A percentile compares a stretch with the other conserved stretches of the same genome.
Evolutionary conservation across 169 alveolate species (phyloP).

Genomic region (Plasmodium sp.): DNA sequence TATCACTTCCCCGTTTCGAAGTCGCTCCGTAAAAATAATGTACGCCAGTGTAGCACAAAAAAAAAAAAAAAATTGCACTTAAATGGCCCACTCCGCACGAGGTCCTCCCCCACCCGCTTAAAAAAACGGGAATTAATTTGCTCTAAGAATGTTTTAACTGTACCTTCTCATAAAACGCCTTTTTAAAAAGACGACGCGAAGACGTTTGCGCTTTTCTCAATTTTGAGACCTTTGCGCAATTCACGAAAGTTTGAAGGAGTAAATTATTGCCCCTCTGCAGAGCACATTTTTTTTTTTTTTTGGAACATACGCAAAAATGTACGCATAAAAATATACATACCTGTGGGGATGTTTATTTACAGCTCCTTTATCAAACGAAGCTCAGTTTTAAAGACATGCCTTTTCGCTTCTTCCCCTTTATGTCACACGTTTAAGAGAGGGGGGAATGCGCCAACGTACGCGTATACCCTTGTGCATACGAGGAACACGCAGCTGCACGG

Average conservation of each 20-base stretch:
- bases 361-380: background rate
- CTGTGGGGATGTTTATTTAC: background rate
- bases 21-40: background rate
- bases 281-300: background rate
- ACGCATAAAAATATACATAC: background rate
- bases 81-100: background rate
- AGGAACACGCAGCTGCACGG: background rate
- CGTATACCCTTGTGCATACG: background rate
- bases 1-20: background rate
- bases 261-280: background rate
- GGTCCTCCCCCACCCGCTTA: background rate
- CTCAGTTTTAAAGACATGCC: background rate
- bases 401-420: background rate
- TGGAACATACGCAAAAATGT: background rate
- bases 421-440: background rate
- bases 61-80: conserved; percentile 3
- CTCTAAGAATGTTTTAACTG: background rate
- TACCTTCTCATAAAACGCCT: background rate
- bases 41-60: background rate
- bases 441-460: background rate
- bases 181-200: background rate
- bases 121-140: background rate
- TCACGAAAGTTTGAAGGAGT: background rate
- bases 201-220: background rate
- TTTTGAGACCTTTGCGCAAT: background rate